Evolutionary conservation across 495 filamentous ascomycete genomes (phyloP).

Genomic region (Ascobolus immersus): DNA sequence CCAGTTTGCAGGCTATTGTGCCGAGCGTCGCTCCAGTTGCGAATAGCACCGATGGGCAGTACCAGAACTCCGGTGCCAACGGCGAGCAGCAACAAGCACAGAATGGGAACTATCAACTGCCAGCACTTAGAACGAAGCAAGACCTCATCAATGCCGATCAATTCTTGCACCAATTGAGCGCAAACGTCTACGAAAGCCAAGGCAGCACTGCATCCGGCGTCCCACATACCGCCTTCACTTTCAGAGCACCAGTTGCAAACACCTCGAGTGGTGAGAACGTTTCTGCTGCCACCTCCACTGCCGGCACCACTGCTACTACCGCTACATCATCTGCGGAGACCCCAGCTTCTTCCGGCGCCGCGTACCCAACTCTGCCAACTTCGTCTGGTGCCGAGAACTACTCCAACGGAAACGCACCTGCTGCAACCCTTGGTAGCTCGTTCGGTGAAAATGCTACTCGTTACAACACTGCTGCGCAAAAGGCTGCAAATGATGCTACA

Average conservation of each 20-base stretch:
- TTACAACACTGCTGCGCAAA: conserved; percentile 70
- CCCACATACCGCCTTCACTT: too few species aligned
- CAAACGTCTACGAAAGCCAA: conserved; percentile 90
- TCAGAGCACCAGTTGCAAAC: conserved; percentile 29
- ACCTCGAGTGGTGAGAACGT: conserved; percentile 34
- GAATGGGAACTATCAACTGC: conserved; percentile 67
- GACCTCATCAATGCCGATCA: conserved; percentile 79
- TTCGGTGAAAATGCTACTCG: conserved; percentile 63
- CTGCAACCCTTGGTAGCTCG: conserved; percentile 53
- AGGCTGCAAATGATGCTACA: conserved; percentile 23
- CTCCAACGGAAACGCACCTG: conserved; percentile 36
- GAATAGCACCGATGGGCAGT: conserved; percentile 8
- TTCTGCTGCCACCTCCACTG: conserved; percentile 25
- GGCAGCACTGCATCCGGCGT: too few species aligned
- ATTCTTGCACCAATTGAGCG: conserved; percentile 81
- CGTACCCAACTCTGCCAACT: conserved; percentile 71
- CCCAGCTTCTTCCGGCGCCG: conserved; percentile 32
- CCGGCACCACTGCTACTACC: conserved; percentile 59
- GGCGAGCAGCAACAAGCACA: too few species aligned
- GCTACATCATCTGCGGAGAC: conserved; percentile 47
- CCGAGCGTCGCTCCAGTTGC: conserved; percentile 12
- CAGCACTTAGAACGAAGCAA: conserved; percentile 67
- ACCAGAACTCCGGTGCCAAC: conserved; percentile 16
- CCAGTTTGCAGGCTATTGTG: conserved; percentile 11
- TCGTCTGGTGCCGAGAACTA: conserved; percentile 36